phyloP scores from a whole-genome alignment of 805 yeast species.

The Wickerhamiella alocasiicola region DNA sequence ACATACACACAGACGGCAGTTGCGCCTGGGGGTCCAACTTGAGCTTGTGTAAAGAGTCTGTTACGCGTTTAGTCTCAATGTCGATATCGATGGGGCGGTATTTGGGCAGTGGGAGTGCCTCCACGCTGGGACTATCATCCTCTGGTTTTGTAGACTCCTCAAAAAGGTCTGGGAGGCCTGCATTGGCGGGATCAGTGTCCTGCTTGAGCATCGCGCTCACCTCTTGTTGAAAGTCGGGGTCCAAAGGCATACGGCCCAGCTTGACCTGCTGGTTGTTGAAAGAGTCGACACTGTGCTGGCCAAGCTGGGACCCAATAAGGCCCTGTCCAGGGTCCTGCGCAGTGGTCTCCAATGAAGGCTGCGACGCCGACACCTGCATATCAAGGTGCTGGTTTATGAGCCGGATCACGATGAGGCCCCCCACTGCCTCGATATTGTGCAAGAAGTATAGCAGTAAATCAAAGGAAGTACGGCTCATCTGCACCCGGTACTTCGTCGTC shows the following conservation, averaged over 20 bases:
- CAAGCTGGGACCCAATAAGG: conserved; percentile 11
- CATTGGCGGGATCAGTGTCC: conserved; percentile 20
- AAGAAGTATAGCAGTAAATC: conserved; percentile 73
- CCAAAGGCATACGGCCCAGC: conserved; percentile 75
- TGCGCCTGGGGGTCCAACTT: conserved; percentile 58
- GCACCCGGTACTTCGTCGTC: conserved; percentile 57
- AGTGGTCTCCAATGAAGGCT: conserved; percentile 24
- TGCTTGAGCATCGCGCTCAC: conserved; percentile 71
- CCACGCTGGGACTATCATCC: conserved; percentile 51
- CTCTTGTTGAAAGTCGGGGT: conserved; percentile 73
- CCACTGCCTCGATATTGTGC: conserved; percentile 83
- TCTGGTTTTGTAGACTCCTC: conserved; percentile 41
- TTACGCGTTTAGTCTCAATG: conserved; percentile 62
- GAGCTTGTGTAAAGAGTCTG: conserved; percentile 69
- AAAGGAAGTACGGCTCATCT: conserved; percentile 71
- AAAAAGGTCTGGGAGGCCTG: conserved; percentile 49
- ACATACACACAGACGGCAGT: conserved; percentile 93
- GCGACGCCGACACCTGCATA: conserved; percentile 25
- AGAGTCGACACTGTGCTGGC: conserved; percentile 34
- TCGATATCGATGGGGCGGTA: conserved; percentile 70
- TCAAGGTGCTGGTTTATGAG: conserved; percentile 74
- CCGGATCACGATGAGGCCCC: conserved; percentile 79
- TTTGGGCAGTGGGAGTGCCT: conserved; percentile 71
- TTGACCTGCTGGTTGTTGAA: conserved; percentile 63
- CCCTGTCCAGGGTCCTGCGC: conserved; percentile 15